Percentiles rank a stretch among this genome's conserved stretches.
Conservation (phyloP, 129 eudicot genomes). For the Tagetes erecta region DNA sequence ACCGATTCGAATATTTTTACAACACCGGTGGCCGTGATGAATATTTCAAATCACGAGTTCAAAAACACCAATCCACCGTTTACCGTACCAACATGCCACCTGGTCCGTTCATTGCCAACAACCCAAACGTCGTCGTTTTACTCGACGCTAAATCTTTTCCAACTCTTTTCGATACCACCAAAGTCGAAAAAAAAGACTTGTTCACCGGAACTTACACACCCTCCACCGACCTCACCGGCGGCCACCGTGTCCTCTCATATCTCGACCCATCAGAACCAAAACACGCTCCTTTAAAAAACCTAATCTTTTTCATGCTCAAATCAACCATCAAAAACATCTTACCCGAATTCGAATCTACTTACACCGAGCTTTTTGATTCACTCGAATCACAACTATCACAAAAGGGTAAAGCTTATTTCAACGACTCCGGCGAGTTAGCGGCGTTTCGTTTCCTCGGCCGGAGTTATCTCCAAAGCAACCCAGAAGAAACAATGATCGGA, state of each 20-base stretch:
- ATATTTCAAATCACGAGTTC: slow-evolving; percentile 62
- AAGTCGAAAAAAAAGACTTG: slow-evolving; percentile 77
- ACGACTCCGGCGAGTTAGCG: slow-evolving; percentile 59
- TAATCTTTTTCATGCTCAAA: slow-evolving; percentile 59
- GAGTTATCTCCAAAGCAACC: slow-evolving; percentile 51
- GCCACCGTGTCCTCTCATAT: slow-evolving; percentile 68
- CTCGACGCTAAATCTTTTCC: slow-evolving; percentile 86
- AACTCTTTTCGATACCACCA: slow-evolving; percentile 62
- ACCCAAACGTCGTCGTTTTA: slow-evolving; percentile 73
- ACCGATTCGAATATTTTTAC: slow-evolving; percentile 68
- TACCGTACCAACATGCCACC: slow-evolving; percentile 92
- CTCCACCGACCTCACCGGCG: slow-evolving; percentile 87
- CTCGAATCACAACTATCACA: slow-evolving; percentile 54
- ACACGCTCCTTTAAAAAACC: slow-evolving; percentile 61
- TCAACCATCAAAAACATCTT: slow-evolving; percentile 50
- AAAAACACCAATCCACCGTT: slow-evolving; percentile 72
- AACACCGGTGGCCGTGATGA: slow-evolving; percentile 67
- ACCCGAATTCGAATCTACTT: slow-evolving; percentile 66
- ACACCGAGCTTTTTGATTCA: slow-evolving; percentile 47
- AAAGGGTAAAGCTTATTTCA: slow-evolving; percentile 62
- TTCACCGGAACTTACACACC: slow-evolving; percentile 93
- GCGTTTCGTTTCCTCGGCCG: slow-evolving; percentile 72
- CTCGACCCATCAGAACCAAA: slow-evolving; percentile 90
- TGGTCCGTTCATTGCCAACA: slow-evolving; percentile 63
- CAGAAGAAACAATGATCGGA: slow-evolving; percentile 59